Percentiles rank a stretch among this genome's conserved stretches.
These are phyloP conservation scores for Hysterangium stoloniferum DNA, from an alignment of 768 basidiomycete genomes.

Conservation along the genomic window DNA sequence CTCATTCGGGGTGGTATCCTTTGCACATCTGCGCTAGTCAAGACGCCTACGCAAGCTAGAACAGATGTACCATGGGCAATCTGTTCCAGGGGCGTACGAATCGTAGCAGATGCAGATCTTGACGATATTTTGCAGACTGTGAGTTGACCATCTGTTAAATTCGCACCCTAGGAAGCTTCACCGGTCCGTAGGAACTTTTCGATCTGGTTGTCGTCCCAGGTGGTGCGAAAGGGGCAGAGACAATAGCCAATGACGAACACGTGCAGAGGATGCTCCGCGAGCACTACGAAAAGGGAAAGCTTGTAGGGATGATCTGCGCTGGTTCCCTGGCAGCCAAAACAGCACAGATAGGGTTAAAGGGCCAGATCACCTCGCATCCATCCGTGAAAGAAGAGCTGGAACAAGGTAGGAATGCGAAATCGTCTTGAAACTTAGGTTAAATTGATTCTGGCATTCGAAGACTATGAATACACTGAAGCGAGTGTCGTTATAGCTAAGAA, in stretches of 20 bases:
- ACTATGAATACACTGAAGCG: conserved; percentile 67
- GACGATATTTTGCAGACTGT: conserved; percentile 14
- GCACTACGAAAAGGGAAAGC: conserved; percentile 46
- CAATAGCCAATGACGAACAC: conserved; percentile 47
- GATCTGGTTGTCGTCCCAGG: conserved; percentile 72
- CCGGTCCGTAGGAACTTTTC: conserved; percentile 29
- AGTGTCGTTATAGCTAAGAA: conserved; percentile 65
- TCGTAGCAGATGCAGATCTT: conserved; percentile 47
- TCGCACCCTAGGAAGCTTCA: too few species aligned
- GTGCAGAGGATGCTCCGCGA: conserved; percentile 58
- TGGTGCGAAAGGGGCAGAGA: conserved; percentile 70
- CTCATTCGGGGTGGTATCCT: conserved; percentile 68
- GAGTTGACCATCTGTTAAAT: neutral
- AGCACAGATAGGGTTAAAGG: neutral
- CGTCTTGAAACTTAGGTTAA: neutral
- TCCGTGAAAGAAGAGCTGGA: conserved; percentile 56
- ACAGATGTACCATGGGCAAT: conserved; percentile 43
- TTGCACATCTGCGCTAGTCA: conserved; percentile 58
- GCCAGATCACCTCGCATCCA: conserved; percentile 64
- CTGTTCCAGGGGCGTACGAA: conserved; percentile 66
- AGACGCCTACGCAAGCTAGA: conserved; percentile 14
- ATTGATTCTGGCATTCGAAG: conserved; percentile 27
- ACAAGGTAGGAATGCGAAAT: conserved; percentile 35
- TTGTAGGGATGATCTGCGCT: conserved; percentile 82
- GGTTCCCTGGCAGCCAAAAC: conserved; percentile 31